Base-by-base conservation (phyloP, 2,329 filamentous ascomycete species). In the Aspergillus sergii region DNA sequence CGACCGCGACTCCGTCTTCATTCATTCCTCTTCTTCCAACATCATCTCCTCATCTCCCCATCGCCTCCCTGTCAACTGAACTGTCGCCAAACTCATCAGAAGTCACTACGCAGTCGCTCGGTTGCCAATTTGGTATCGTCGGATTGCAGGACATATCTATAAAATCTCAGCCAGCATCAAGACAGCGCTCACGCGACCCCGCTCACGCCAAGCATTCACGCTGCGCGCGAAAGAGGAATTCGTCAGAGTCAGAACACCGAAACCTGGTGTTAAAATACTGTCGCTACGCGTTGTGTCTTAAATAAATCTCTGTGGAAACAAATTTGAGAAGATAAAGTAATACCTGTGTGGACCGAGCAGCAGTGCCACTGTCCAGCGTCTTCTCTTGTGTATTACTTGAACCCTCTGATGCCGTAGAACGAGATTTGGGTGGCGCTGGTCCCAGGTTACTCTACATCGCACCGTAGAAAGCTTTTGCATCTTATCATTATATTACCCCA, bases 351-450 rank as follows among this genome's bases (percentile, higher is more conserved):
- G 71, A 69, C 68, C 63, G 69, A 69, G 69, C 70, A 68, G 68
- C 69, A 67, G 68, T 70, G 66, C 66, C 70, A 58, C 69, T 71
- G 62, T 70, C 66, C 72, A 66, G 69, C 69, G 70, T 74, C 73
- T 73, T 72, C 68, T 68, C 69, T 73, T 75, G 71, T 76, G 77
- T 79, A 78, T 79, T 77, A 73, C 73, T 71, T 72, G 76, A 77
- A 74, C 69, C 66, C 71, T 65, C 74, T 73, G 72, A 76, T 78
- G 70, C 72, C 70, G 78, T 80, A 80, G 78, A 78, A 73, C 73
- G 70, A 72, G 70, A 74, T 66, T 68, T 72, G 69, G 66, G 71
- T 71, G 65, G 67, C 68, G 67, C 66, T 60, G 62, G 60, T 62
- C 62, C 65, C 56, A 60, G 62, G 66, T 66, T 50, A 62, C 66